Conservation (phyloP, 371 early-diverging fungal species). For the Mortierella sp. region DNA sequence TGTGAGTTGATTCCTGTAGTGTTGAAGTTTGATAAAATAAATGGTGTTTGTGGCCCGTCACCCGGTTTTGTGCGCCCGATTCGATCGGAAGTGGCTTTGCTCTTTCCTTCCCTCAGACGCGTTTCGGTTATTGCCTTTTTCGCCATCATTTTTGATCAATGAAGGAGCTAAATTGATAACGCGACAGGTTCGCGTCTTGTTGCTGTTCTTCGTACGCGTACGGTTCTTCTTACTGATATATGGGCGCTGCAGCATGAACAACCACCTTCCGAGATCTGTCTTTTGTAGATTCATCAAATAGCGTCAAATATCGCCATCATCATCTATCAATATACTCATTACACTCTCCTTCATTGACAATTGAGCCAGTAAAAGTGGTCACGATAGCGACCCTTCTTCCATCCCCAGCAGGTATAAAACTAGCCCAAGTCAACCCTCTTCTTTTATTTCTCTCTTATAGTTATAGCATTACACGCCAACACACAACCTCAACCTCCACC, state of each 20-base stretch:
- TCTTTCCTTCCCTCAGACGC: neutral
- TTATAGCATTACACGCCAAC: neutral
- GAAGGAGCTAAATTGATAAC: neutral
- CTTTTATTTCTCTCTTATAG: neutral
- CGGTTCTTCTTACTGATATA: neutral
- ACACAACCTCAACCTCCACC: neutral
- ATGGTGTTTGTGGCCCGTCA: neutral
- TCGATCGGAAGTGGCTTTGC: conserved; percentile 43
- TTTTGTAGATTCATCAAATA: neutral
- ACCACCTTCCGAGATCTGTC: neutral
- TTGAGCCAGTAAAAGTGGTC: neutral
- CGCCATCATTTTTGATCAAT: neutral
- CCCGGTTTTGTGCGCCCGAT: neutral
- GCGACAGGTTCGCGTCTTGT: neutral
- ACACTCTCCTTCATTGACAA: neutral
- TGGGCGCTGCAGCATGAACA: neutral
- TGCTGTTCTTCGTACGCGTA: neutral
- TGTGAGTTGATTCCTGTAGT: neutral
- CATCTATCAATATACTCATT: neutral
- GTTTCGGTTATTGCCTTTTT: neutral
- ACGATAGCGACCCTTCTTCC: neutral
- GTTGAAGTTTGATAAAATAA: neutral
- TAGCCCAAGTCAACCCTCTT: too few relatives aligned
- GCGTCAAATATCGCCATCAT: neutral
- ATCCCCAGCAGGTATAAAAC: neutral